phyloP scores from a whole-genome alignment of 2,329 filamentous ascomycete genomes.

The Aureobasidium subglaciale region DNA sequence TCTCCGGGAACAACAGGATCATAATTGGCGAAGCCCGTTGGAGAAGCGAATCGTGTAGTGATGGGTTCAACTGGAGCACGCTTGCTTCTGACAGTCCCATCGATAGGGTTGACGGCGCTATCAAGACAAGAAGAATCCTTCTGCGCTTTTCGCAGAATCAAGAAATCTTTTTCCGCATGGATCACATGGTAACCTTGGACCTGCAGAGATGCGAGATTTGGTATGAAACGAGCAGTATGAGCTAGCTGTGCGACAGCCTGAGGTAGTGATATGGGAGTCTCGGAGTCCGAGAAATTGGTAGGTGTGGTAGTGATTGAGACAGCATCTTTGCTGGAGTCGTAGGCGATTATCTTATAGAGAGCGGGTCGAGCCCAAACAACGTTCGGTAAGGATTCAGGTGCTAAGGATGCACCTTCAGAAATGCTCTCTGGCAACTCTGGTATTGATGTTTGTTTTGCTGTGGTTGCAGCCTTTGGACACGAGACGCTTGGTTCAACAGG shows the following conservation, averaged over 20 bases:
- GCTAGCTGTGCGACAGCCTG: slow-evolving; percentile 55
- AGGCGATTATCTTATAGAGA: slow-evolving; percentile 60
- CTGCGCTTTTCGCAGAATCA: slow-evolving; percentile 59
- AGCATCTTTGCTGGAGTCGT: slow-evolving; percentile 52
- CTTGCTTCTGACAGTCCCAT: slow-evolving; percentile 33
- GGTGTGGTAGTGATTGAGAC: slow-evolving; percentile 55
- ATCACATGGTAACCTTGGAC: slow-evolving; percentile 60
- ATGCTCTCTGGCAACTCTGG: not conserved
- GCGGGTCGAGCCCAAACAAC: slow-evolving; percentile 28
- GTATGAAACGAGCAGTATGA: slow-evolving; percentile 58
- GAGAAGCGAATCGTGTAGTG: slow-evolving; percentile 55
- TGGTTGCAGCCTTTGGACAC: not conserved
- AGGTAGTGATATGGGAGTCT: slow-evolving; percentile 49
- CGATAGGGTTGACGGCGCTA: slow-evolving; percentile 49
- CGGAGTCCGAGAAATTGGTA: slow-evolving; percentile 43
- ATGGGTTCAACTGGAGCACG: slow-evolving; percentile 21
- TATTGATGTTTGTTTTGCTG: not conserved
- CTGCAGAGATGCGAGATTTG: slow-evolving; percentile 53
- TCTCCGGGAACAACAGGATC: slow-evolving; percentile 30
- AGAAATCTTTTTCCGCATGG: slow-evolving; percentile 54
- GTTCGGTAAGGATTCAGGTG: not conserved
- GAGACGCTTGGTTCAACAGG: not conserved
- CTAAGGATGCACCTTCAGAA: not conserved
- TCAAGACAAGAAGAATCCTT: slow-evolving; percentile 16
- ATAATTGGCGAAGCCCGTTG: slow-evolving; percentile 60